phyloP scores from a whole-genome alignment of 371 early-diverging fungal species.

The Mortierella polycephala region DNA sequence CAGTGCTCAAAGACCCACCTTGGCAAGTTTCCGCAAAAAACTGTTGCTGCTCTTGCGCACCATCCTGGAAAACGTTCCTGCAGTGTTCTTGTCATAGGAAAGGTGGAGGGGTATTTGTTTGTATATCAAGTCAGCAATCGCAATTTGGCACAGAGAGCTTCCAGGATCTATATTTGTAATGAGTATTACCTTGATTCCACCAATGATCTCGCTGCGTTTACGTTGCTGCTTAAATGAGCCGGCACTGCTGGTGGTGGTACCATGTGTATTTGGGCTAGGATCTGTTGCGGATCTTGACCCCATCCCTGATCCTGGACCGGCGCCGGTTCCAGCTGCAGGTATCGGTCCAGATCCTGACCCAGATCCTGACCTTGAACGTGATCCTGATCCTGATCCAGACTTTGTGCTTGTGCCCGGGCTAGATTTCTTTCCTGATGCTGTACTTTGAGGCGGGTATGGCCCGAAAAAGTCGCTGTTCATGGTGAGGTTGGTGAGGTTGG shows the following conservation, averaged over 20 bases:
- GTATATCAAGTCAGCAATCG: neutral
- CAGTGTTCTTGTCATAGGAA: conserved; percentile 19
- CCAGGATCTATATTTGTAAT: neutral
- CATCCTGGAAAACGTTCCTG: conserved; percentile 38
- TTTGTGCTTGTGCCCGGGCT: neutral
- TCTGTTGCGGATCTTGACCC: conserved; percentile 1
- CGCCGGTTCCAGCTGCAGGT: too few relatives aligned
- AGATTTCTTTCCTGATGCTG: conserved; percentile 4
- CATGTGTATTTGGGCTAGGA: neutral
- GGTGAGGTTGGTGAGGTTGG: conserved; percentile 29
- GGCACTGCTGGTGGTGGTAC: conserved; percentile 1
- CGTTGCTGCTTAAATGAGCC: conserved; percentile 41
- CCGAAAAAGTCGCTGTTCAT: conserved; percentile 18
- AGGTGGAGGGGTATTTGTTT: neutral
- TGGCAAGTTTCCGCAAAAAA: conserved; percentile 35
- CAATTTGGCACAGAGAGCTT: neutral
- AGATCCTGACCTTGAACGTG: conserved; percentile 6
- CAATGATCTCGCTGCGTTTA: conserved; percentile 49
- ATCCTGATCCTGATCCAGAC: conserved; percentile 2
- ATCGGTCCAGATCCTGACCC: neutral
- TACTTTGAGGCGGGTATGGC: conserved; percentile 6
- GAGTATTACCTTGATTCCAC: conserved; percentile 38
- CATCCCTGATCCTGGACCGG: neutral
- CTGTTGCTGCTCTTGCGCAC: conserved; percentile 50
- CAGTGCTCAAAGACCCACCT: conserved; percentile 12